Percentiles rank a stretch among this genome's conserved stretches.
Conservation (phyloP, 768 basidiomycete species). For the Galerina sulciceps region DNA sequence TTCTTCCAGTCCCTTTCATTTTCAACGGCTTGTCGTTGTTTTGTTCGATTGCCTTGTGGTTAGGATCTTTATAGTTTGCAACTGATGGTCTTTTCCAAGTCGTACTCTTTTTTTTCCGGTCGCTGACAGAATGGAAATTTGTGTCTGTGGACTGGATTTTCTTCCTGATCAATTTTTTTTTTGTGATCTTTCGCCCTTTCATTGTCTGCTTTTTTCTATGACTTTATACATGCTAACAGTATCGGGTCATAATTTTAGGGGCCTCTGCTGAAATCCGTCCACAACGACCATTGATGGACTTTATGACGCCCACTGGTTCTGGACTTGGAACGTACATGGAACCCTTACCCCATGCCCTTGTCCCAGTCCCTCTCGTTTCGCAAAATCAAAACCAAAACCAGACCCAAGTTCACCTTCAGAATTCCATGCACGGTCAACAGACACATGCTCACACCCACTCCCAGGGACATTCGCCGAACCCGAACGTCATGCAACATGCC, state of each 20-base stretch:
- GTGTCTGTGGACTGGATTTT: too few relatives aligned
- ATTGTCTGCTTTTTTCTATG: not conserved
- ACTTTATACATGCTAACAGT: too few relatives aligned
- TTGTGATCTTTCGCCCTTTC: not conserved
- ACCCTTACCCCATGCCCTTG: constrained; percentile 27
- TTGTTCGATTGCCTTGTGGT: too few relatives aligned
- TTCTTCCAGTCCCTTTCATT: too few relatives aligned
- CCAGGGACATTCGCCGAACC: constrained; percentile 15
- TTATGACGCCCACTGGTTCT: constrained; percentile 44
- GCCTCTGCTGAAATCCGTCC: constrained; percentile 71
- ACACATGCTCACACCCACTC: not conserved
- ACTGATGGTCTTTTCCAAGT: too few relatives aligned
- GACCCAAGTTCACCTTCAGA: not conserved
- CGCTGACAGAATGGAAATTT: too few relatives aligned
- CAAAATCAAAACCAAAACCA: not conserved
- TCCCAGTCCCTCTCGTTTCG: constrained; percentile 15
- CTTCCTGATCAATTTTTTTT: too few relatives aligned
- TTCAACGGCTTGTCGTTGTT: too few relatives aligned
- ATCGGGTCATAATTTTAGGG: constrained; percentile 36
- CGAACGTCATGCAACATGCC: not conserved
- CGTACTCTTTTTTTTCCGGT: too few relatives aligned
- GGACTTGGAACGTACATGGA: constrained; percentile 25
- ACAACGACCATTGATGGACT: constrained; percentile 57
- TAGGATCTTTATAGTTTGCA: too few relatives aligned
- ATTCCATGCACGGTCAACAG: not conserved